phyloP scores from a whole-genome alignment of 2,329 filamentous ascomycete genomes.

The Nemania sp. region DNA sequence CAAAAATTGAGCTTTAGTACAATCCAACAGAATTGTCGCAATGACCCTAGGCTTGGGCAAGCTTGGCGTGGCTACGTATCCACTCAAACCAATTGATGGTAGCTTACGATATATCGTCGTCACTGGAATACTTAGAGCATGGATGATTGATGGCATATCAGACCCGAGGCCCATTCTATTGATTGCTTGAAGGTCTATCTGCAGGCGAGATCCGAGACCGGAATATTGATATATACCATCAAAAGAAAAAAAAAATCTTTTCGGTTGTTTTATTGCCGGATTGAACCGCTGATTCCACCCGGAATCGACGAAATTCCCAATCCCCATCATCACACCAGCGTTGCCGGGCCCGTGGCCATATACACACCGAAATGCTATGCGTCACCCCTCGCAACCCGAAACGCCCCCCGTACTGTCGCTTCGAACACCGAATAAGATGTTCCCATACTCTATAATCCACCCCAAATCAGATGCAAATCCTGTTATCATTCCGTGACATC shows the following conservation, averaged over 20 bases:
- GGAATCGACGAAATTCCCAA: background rate
- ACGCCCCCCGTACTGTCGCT: conserved; percentile 15
- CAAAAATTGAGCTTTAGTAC: no score
- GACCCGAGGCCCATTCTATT: conserved; percentile 36
- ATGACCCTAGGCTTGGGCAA: no score
- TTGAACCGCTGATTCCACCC: conserved; percentile 3
- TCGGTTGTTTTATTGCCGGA: conserved; percentile 12
- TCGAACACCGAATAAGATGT: conserved; percentile 31
- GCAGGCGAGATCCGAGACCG: conserved; percentile 20
- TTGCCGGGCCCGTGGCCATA: conserved; percentile 17
- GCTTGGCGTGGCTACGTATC: no score
- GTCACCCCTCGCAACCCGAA: conserved; percentile 13
- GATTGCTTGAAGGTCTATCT: conserved; percentile 29
- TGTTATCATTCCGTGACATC: conserved; percentile 23
- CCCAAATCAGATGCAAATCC: conserved; percentile 26
- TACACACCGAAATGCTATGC: conserved; percentile 19
- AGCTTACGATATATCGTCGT: background rate
- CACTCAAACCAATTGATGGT: background rate
- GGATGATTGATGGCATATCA: conserved; percentile 37
- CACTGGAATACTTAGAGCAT: no score
- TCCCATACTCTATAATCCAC: conserved; percentile 30
- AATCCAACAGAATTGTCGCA: no score
- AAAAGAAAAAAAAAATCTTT: conserved; percentile 28
- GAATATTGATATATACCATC: conserved; percentile 34
- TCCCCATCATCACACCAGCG: conserved; percentile 10